Base-by-base conservation (phyloP, 2,329 filamentous ascomycete genomes). In the Tolypocladium ophioglossoides region DNA sequence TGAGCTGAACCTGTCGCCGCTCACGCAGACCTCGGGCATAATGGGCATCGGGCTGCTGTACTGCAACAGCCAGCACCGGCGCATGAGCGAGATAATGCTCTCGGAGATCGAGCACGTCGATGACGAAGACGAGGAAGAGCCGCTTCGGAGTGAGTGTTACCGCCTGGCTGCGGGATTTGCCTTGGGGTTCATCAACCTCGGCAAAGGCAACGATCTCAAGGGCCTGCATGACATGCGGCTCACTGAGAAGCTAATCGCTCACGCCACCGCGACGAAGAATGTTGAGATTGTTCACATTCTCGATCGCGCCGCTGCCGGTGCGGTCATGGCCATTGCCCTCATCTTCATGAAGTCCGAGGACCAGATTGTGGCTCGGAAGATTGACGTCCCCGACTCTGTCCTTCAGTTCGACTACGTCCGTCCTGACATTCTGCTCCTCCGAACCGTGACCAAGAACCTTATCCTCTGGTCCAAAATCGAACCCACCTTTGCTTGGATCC, bases 31-130 rank as follows among this genome's bases (percentile, higher is more conserved):
- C 0, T 94, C 92, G 1, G 94, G 91, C 22, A 87, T 99, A 44
- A 95, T 99, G 90, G 94, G 94, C 2, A 96, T 99, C 60, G 94
- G 94, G 0, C 73, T 99, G 41, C 76, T 99, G 1, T 99, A 97
- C 69, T 95, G 87, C 71, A 87, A 91, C 66, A 96, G 91, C 32
- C 92, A 97, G 64, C 95, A 99, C 71, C 87, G 95, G 34, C 85
- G 95, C 39, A 99, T 99, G 94, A 97, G 91, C 66, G 94, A 99
- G 68, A 90, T 97, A 20, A 96, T 99, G 90, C 82, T 99, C 51
- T 97, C 92, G 0, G 94, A 99, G 68, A 94, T 99, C 57, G 91
- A 96, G 67, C 87, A 91, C 58, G 79, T 90, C 52, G 90, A 94
- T 47, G 74, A 78, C 30, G 80, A 88, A 39, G 87, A 92, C 52